Conservation (phyloP, 2,329 filamentous ascomycete genomes). For the Gremmenia infestans region DNA sequence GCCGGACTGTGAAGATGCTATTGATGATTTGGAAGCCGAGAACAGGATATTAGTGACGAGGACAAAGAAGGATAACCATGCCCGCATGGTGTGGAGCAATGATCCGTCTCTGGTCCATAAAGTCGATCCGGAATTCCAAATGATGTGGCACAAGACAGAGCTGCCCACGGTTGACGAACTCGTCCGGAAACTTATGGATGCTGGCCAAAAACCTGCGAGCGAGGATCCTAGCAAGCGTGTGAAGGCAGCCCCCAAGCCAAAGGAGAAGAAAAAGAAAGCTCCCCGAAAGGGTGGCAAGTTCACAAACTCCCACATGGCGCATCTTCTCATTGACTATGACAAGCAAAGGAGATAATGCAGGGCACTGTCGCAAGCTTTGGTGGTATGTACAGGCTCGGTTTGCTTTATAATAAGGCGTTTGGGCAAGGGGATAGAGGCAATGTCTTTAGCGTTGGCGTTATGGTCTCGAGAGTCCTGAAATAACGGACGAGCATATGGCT, state of each 20-base stretch:
- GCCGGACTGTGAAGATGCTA: slow-evolving; percentile 74
- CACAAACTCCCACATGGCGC: slow-evolving; percentile 33
- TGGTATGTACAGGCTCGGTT: background rate
- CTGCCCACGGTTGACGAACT: slow-evolving; percentile 52
- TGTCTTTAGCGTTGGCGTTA: slow-evolving; percentile 9
- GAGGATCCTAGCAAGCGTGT: slow-evolving; percentile 34
- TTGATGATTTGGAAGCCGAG: slow-evolving; percentile 71
- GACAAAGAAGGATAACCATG: slow-evolving; percentile 86
- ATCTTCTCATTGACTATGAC: slow-evolving; percentile 25
- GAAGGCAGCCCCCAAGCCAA: slow-evolving; percentile 31
- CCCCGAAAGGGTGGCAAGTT: slow-evolving; percentile 31
- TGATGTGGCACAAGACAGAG: slow-evolving; percentile 76
- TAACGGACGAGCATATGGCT: background rate
- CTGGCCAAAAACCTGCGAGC: slow-evolving; percentile 34
- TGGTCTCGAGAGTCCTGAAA: background rate
- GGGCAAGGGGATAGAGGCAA: background rate
- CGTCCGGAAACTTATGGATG: slow-evolving; percentile 36
- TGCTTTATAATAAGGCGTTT: background rate
- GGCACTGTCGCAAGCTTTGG: background rate
- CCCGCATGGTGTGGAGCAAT: slow-evolving; percentile 84
- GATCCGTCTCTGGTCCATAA: slow-evolving; percentile 69
- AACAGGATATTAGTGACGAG: slow-evolving; percentile 80
- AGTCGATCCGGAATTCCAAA: slow-evolving; percentile 78
- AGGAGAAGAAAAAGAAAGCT: slow-evolving; percentile 34
- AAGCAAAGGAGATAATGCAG: background rate